A percentile compares a stretch with the other conserved stretches of the same genome.
Conservation (phyloP, 257 asterid species). For the Cynanchum wilfordii region DNA sequence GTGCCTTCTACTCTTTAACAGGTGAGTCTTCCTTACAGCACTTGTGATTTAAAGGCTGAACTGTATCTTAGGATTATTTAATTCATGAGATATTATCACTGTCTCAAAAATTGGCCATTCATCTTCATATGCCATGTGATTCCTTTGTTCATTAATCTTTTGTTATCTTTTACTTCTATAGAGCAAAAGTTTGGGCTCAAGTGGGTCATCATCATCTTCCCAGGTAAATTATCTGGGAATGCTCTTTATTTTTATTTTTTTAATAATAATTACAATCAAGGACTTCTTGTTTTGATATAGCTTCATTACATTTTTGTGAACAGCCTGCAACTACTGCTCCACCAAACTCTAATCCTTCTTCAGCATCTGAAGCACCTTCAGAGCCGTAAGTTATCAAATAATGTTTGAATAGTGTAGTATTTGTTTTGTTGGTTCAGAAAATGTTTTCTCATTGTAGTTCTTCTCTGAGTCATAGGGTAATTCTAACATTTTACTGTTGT, state of each 20-base stretch:
- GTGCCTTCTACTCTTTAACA: not conserved
- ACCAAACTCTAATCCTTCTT: slow-evolving; percentile 35
- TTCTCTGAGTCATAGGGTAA: not conserved
- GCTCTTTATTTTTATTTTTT: not conserved
- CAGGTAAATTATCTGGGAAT: slow-evolving; percentile 40
- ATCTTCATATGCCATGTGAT: not conserved
- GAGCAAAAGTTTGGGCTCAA: slow-evolving; percentile 54
- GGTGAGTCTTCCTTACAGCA: not conserved
- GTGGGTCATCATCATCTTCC: slow-evolving; percentile 57
- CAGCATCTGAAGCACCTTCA: slow-evolving; percentile 43
- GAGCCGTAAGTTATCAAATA: slow-evolving; percentile 43
- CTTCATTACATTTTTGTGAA: slow-evolving; percentile 14
- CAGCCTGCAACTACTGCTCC: slow-evolving; percentile 54
- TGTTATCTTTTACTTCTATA: slow-evolving; percentile 25
- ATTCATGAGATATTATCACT: not conserved
- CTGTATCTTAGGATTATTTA: not conserved
- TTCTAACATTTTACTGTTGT: slow-evolving; percentile 19
- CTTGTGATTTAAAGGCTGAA: not conserved
- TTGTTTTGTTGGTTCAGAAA: not conserved
- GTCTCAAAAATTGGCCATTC: not conserved
- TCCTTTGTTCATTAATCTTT: not conserved
- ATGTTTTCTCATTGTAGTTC: not conserved
- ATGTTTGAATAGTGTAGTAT: slow-evolving; percentile 1
- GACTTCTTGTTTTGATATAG: slow-evolving; percentile 18
- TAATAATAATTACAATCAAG: not conserved